A percentile compares a stretch with the other conserved stretches of the same genome.
Evolutionary conservation across 495 filamentous ascomycete genomes (phyloP).

Genomic region (Hypoxylon cercidicola): DNA sequence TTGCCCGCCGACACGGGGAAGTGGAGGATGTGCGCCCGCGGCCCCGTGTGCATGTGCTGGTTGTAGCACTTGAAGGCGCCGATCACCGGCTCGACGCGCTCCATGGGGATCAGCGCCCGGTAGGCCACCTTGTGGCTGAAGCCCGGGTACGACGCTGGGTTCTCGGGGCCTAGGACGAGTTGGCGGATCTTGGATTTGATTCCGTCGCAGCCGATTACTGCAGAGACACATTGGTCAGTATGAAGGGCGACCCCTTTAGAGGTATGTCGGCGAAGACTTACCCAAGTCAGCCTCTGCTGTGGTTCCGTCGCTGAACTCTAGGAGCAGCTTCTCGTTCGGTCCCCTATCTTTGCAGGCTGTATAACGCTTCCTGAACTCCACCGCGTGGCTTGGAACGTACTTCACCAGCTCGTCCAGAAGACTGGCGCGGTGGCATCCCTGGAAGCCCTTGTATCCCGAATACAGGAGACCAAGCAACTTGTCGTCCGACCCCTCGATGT

Average conservation of each 20-base stretch:
- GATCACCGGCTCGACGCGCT: constrained; percentile 49
- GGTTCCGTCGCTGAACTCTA: constrained; percentile 62
- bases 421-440: constrained; percentile 59
- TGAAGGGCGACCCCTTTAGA: too few relatives aligned
- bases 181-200: constrained; percentile 61
- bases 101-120: constrained; percentile 62
- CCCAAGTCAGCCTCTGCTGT: constrained; percentile 57
- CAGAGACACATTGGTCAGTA: constrained; percentile 2
- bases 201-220: constrained; percentile 67
- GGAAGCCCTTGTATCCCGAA: constrained; percentile 50
- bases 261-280: constrained; percentile 27
- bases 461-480: constrained; percentile 44
- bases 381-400: constrained; percentile 54
- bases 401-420: constrained; percentile 65
- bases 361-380: constrained; percentile 52
- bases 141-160: constrained; percentile 51
- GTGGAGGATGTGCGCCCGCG: constrained; percentile 55
- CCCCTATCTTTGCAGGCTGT: constrained; percentile 34
- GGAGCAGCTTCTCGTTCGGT: constrained; percentile 40
- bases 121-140: constrained; percentile 61
- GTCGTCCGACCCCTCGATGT: constrained; percentile 19
- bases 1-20: constrained; percentile 50
- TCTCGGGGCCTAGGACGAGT: constrained; percentile 48
- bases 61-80: constrained; percentile 54
- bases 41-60: constrained; percentile 57